Percentiles rank a stretch among this genome's conserved stretches.
phyloP scores from a whole-genome alignment of 2,329 filamentous ascomycete species.

The Phyllosticta citribraziliensis region DNA sequence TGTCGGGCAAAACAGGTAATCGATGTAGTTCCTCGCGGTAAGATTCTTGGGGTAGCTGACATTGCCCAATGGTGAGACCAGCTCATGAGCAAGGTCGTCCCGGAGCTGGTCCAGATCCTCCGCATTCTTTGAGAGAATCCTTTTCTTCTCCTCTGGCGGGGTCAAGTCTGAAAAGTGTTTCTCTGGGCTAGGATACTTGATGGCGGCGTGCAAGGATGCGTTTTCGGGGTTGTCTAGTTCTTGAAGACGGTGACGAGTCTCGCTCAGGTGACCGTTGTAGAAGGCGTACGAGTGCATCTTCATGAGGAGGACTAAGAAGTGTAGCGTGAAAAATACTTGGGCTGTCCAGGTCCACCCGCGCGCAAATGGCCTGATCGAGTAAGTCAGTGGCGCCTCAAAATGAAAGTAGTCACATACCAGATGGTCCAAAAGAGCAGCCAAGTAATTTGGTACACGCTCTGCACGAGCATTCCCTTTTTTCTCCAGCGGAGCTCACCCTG shows the following conservation, averaged over 20 bases:
- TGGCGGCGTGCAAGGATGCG: slow-evolving; percentile 58
- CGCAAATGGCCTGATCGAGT: slow-evolving; percentile 51
- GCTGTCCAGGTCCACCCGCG: slow-evolving; percentile 94
- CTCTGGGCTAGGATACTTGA: slow-evolving; percentile 55
- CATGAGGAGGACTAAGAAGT: slow-evolving; percentile 88
- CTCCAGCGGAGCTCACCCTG: slow-evolving; percentile 58
- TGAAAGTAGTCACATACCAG: background rate
- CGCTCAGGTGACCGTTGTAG: slow-evolving; percentile 91
- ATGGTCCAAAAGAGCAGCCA: slow-evolving; percentile 77
- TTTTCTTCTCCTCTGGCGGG: slow-evolving; percentile 33
- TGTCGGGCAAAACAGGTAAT: slow-evolving; percentile 86
- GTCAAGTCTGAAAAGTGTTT: slow-evolving; percentile 46
- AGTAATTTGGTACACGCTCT: slow-evolving; percentile 67
- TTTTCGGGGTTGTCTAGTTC: slow-evolving; percentile 70
- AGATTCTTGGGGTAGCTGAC: slow-evolving; percentile 87
- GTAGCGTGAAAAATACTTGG: slow-evolving; percentile 87
- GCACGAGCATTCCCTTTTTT: slow-evolving; percentile 66
- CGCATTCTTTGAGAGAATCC: background rate
- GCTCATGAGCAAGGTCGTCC: slow-evolving; percentile 78
- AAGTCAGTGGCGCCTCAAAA: slow-evolving; percentile 33
- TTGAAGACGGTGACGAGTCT: slow-evolving; percentile 70
- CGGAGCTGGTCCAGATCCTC: slow-evolving; percentile 55
- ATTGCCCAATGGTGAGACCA: slow-evolving; percentile 82
- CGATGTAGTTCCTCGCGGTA: slow-evolving; percentile 68
- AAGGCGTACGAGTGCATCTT: slow-evolving; percentile 99